A percentile compares a stretch with the other conserved stretches of the same genome.
These are phyloP conservation scores for Plenodomus biglobosus DNA, from an alignment of 2,329 filamentous ascomycete species.

Conservation along the genomic window DNA sequence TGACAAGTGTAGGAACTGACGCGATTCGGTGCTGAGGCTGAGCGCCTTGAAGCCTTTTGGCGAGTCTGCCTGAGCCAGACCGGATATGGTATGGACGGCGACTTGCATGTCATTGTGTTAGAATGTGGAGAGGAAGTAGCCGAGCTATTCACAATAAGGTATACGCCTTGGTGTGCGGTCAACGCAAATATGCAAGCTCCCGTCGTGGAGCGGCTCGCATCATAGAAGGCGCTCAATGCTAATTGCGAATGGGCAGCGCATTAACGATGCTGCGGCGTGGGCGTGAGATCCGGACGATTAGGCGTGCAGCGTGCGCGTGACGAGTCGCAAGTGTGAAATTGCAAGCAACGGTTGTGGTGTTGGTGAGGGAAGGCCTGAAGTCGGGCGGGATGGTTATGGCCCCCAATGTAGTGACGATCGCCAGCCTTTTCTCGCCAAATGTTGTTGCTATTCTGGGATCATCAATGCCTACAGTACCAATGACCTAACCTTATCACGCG, in stretches of 20 bases:
- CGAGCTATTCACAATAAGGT: conserved; percentile 19
- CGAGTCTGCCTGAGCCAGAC: conserved; percentile 26
- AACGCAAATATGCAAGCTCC: conserved; percentile 3
- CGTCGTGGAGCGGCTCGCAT: conserved; percentile 6
- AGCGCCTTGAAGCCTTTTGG: conserved; percentile 18
- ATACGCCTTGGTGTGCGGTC: conserved; percentile 10
- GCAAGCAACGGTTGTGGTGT: conserved; percentile 17
- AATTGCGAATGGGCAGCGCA: conserved; percentile 8
- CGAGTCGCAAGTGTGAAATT: conserved; percentile 7
- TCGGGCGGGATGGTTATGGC: conserved; percentile 8
- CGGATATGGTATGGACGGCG: conserved; percentile 14
- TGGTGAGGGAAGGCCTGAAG: conserved; percentile 10
- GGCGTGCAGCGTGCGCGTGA: conserved; percentile 8
- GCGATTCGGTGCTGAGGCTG: conserved; percentile 21
- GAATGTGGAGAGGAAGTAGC: conserved; percentile 10
- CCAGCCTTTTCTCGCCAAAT: conserved; percentile 8
- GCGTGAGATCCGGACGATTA: conserved; percentile 6
- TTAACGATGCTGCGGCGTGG: conserved; percentile 2
- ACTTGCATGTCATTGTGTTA: conserved; percentile 7
- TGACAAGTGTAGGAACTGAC: conserved; percentile 18
- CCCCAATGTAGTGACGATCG: conserved; percentile 3
- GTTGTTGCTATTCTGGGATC: conserved; percentile 9
- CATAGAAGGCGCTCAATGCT: neutral
- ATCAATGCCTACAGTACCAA: neutral
- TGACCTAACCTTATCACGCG: too few relatives aligned